Base-by-base conservation (phyloP, 257 asterid species). In the Striga asiatica region DNA sequence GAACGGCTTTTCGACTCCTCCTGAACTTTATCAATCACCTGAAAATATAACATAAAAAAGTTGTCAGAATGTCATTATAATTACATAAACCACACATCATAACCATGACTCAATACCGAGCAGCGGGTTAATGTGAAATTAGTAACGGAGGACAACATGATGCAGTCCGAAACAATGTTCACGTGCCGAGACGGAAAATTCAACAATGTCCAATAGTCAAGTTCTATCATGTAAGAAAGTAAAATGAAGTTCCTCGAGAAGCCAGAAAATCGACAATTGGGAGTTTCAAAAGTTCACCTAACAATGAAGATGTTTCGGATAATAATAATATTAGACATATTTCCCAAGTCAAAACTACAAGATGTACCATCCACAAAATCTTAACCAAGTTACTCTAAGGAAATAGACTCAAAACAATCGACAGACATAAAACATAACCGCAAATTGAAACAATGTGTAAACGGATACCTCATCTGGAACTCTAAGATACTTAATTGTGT, bases 401-500 rank as follows among this genome's bases (percentile, higher is more conserved):
- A 24, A 39, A 38, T 24, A 16, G 50, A 19, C 16, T 43, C 38
- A 54, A 28, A 13, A 8, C 22, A 13, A 6, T 4, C 47, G 50
- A 42, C 3, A 32, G 20, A 23, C 10, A 18, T 41, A 19, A 25
- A 61, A 29, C 42, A 69, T 45, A 4, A 58, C 22, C 38, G 5
- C 13, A 38, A 39, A 32, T 8, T 13, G 39, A 50, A 31, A 46
- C 21, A 13, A 31, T 23, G 50, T n/a, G 38, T 27, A 29, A 35
- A 43, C 52, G 54, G 63, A 32, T 70, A 89, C 97, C 97, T 89
- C 96, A 54, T 89, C 97, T 5, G 96, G 97, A 66, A 89, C 97
- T 73, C 97, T 79, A 19, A 89, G 93, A 72, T 85, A 78, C 71
- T 78, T 78, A 21, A 78, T 75, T 2, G 85, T 78, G 54, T 78